A percentile compares a stretch with the other conserved stretches of the same genome.
Evolutionary conservation across 2,329 filamentous ascomycete genomes (phyloP).

Genomic region (Nemania sp.): DNA sequence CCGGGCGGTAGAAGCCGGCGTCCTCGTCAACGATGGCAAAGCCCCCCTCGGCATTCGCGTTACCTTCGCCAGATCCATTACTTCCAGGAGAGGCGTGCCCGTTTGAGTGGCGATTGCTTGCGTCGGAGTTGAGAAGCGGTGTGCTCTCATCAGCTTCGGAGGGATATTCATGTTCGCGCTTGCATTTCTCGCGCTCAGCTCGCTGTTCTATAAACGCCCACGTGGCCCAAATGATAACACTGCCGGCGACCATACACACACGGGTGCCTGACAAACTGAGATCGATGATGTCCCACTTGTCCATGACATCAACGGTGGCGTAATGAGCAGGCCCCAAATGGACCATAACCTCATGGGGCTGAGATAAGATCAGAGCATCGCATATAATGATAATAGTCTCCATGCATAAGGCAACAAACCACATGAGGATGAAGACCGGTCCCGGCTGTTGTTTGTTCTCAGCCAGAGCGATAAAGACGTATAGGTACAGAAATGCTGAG

Average conservation of each 20-base stretch:
- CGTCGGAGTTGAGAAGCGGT: constrained; percentile 56
- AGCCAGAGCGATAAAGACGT: constrained; percentile 83
- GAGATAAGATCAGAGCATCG: constrained; percentile 69
- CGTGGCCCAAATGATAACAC: constrained; percentile 64
- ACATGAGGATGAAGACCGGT: constrained; percentile 76
- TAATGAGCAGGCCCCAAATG: constrained; percentile 47
- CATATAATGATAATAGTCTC: constrained; percentile 73
- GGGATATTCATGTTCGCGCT: constrained; percentile 47
- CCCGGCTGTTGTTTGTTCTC: constrained; percentile 83
- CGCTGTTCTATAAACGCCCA: constrained; percentile 50
- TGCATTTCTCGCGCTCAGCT: constrained; percentile 45
- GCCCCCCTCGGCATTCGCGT: constrained; percentile 9
- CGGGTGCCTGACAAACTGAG: constrained; percentile 69
- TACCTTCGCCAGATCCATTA: constrained; percentile 44
- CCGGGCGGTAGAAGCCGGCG: constrained; percentile 85
- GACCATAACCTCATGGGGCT: constrained; percentile 66
- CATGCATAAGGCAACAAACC: constrained; percentile 71
- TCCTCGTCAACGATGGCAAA: constrained; percentile 57
- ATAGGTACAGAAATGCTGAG: constrained; percentile 83
- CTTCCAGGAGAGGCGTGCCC: constrained; percentile 43
- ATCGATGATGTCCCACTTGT: constrained; percentile 65
- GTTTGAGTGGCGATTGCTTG: constrained; percentile 31
- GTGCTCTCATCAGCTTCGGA: constrained; percentile 59
- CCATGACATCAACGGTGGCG: constrained; percentile 41
- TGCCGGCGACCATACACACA: constrained; percentile 64